phyloP scores from a whole-genome alignment of 73 alveolate genomes.

The Paramecium pentaurelia region DNA sequence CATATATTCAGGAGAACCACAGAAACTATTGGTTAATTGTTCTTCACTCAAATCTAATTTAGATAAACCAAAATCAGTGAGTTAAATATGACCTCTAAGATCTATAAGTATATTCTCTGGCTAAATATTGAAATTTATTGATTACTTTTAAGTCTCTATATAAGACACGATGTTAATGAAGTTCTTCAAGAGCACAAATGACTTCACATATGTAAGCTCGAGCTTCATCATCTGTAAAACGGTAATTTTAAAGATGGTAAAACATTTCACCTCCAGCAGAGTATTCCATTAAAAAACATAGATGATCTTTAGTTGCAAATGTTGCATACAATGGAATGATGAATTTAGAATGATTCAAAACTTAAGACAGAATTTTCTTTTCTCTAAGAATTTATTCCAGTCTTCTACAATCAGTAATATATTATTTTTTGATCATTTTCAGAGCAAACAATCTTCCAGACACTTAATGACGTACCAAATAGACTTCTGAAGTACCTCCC shows the following conservation, averaged over 20 bases:
- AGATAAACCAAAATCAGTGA: conserved; percentile 76
- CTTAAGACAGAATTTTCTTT: conserved; percentile 47
- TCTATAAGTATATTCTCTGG: conserved; percentile 77
- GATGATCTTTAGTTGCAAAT: conserved; percentile 47
- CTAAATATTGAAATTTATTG: background rate
- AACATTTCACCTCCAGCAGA: conserved; percentile 86
- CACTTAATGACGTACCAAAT: conserved; percentile 52
- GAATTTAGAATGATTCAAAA: conserved; percentile 31
- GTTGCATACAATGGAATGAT: conserved; percentile 54
- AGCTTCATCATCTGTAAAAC: conserved; percentile 65
- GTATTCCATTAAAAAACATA: conserved; percentile 71
- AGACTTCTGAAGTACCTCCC: conserved; percentile 62
- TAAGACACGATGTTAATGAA: conserved; percentile 62
- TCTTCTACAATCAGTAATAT: conserved; percentile 58
- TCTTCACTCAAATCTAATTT: conserved; percentile 55
- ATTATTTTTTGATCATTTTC: conserved; percentile 53
- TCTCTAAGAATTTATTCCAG: conserved; percentile 54
- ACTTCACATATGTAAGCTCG: conserved; percentile 59
- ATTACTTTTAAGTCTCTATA: conserved; percentile 68
- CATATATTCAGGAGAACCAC: conserved; percentile 78
- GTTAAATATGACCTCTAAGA: conserved; percentile 70
- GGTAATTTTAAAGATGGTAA: conserved; percentile 59
- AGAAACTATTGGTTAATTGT: conserved; percentile 62
- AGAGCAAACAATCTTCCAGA: conserved; percentile 55
- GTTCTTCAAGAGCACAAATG: conserved; percentile 64